These are phyloP conservation scores for Kondoa malvinella DNA, from an alignment of 768 basidiomycete species.

Conservation along the genomic window DNA sequence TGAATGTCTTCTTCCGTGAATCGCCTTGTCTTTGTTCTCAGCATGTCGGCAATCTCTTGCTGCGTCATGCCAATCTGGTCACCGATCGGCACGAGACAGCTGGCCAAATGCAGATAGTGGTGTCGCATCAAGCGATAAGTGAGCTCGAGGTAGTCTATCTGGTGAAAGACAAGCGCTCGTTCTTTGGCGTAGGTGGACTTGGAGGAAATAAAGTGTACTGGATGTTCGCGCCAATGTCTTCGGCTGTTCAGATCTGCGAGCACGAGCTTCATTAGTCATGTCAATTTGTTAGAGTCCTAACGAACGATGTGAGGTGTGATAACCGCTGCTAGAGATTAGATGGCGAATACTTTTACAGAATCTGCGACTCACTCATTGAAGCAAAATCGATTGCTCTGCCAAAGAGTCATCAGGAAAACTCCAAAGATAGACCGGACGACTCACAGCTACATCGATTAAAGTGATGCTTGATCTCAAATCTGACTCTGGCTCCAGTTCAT, in stretches of 20 bases:
- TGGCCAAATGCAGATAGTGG: neutral
- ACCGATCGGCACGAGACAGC: neutral
- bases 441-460: neutral
- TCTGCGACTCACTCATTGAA: neutral
- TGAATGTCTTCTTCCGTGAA: neutral
- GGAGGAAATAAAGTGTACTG: neutral
- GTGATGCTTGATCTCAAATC: neutral
- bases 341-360: neutral
- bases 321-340: neutral
- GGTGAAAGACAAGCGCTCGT: neutral
- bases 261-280: neutral
- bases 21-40: neutral
- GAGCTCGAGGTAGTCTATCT: neutral
- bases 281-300: neutral
- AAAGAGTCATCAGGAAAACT: neutral
- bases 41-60: neutral
- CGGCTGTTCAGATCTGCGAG: neutral
- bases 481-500: neutral
- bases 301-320: neutral
- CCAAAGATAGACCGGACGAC: neutral
- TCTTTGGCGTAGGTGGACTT: neutral
- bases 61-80: neutral
- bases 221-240: neutral
- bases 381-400: neutral
- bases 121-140: neutral